Evolutionary conservation across 1,139 yeast species (phyloP).

Genomic region (Wickerhamomyces sp.): DNA sequence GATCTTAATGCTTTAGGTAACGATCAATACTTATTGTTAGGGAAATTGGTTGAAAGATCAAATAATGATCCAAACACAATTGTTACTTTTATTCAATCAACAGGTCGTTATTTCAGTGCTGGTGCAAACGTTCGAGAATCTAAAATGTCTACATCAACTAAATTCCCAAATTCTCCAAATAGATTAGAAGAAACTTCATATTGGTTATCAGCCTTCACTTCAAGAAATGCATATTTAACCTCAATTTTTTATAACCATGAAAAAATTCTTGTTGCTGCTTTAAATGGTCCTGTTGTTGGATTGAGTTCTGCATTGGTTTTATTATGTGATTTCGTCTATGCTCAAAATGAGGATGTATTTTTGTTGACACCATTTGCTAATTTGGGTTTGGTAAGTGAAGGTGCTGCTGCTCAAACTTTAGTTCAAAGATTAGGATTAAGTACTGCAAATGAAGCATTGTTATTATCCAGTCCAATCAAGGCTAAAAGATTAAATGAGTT

Average conservation of each 20-base stretch:
- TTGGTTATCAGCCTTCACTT: conserved; percentile 58
- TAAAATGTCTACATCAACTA: conserved; percentile 20
- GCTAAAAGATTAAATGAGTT: conserved; percentile 53
- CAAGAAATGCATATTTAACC: conserved; percentile 68
- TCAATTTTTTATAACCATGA: conserved; percentile 66
- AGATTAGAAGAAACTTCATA: conserved; percentile 35
- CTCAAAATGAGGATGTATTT: conserved; percentile 56
- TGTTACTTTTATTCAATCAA: conserved; percentile 62
- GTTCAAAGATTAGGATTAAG: conserved; percentile 71
- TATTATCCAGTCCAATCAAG: conserved; percentile 61
- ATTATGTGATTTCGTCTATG: conserved; percentile 72
- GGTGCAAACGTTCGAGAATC: conserved; percentile 68
- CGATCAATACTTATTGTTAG: conserved; percentile 60
- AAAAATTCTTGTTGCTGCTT: conserved; percentile 67
- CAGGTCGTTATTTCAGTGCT: conserved; percentile 78
- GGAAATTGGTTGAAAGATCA: conserved; percentile 57
- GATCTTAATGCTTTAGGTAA: conserved; percentile 66
- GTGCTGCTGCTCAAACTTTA: conserved; percentile 67
- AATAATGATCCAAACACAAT: conserved; percentile 61
- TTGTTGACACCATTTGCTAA: conserved; percentile 75
- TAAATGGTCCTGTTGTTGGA: conserved; percentile 89
- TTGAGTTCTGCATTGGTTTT: conserved; percentile 70
- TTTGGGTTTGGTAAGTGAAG: conserved; percentile 82
- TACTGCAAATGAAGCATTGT: conserved; percentile 66
- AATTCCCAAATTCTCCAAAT: conserved; percentile 8